These are phyloP conservation scores for Ganoderma resinaceum DNA, from an alignment of 1,284 basidiomycete species.

Conservation along the genomic window DNA sequence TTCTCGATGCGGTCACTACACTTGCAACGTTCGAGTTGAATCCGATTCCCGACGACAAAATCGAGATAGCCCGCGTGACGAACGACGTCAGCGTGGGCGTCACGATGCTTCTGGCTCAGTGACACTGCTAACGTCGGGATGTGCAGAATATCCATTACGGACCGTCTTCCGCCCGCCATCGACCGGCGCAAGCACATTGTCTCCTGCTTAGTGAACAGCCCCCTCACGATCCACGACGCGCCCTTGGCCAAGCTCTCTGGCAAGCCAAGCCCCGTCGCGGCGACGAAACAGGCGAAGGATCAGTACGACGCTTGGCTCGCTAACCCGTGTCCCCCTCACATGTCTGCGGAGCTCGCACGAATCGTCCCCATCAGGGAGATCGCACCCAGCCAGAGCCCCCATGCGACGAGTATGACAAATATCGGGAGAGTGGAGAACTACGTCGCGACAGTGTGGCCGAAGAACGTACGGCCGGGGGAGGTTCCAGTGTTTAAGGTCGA, in stretches of 20 bases:
- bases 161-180: background rate
- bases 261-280: background rate
- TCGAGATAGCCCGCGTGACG: background rate
- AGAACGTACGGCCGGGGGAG: background rate
- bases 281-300: slow-evolving; percentile 1
- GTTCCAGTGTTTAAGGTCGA: background rate
- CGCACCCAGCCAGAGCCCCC: background rate
- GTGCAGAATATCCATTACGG: background rate
- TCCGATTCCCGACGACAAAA: background rate
- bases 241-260: background rate
- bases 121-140: background rate
- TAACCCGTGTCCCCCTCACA: background rate
- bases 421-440: slow-evolving; percentile 1
- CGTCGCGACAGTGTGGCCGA: background rate
- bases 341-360: background rate
- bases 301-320: slow-evolving; percentile 2
- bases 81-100: background rate
- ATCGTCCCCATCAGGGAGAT: background rate
- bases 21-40: slow-evolving; percentile 3
- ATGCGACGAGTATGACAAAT: background rate
- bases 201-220: background rate
- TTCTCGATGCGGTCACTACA: background rate
- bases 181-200: slow-evolving; percentile 1
- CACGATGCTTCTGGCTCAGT: too few species aligned
- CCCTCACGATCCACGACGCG: background rate